Conservation (phyloP, 1,139 yeast species). For the Blastobotrys aristatus region DNA sequence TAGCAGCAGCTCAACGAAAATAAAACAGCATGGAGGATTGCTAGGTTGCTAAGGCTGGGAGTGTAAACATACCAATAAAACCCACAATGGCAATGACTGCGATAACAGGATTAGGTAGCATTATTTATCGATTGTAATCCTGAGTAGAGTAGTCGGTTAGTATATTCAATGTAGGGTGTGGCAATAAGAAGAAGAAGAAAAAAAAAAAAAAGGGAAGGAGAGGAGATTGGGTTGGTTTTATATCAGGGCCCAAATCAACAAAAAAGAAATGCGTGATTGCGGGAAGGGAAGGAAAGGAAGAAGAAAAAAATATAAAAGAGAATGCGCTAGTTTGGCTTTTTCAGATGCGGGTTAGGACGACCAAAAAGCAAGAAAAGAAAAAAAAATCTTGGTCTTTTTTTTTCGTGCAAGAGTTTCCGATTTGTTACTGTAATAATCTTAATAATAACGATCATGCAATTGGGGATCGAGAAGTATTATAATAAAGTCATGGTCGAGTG, state of each 20-base stretch:
- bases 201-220: neutral
- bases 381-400: neutral
- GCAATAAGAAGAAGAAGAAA: neutral
- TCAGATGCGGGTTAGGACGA: neutral
- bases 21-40: no score
- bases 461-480: neutral
- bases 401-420: neutral
- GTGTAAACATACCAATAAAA: slow-evolving; percentile 37
- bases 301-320: no score
- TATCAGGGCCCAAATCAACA: neutral
- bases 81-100: slow-evolving; percentile 46
- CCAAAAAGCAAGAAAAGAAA: no score
- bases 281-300: neutral
- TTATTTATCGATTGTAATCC: slow-evolving; percentile 23
- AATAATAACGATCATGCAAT: neutral
- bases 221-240: neutral
- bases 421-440: no score
- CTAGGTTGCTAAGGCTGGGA: neutral
- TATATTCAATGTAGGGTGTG: no score
- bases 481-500: no score
- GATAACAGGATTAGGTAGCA: slow-evolving; percentile 53
- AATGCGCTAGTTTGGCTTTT: no score
- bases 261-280: neutral
- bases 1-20: no score
- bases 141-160: no score